Percentiles rank a stretch among this genome's conserved stretches.
Conservation (phyloP, 2,329 filamentous ascomycete species). For the Drechslerella coelobrocha region DNA sequence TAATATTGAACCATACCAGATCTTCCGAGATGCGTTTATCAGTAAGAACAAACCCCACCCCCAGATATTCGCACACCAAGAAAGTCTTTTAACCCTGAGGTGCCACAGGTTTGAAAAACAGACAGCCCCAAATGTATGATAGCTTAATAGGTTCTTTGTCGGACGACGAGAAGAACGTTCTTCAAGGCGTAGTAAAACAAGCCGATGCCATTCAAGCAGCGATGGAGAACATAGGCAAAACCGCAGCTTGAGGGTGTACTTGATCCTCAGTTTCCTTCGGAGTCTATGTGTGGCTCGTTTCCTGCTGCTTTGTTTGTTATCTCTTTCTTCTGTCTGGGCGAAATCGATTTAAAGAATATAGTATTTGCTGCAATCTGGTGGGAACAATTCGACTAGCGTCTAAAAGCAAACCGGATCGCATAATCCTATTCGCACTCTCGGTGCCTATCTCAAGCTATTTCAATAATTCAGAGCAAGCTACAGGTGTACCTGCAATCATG, state of each 20-base stretch:
- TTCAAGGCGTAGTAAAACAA: slow-evolving; percentile 78
- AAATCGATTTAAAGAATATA: not conserved
- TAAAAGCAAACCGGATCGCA: not conserved
- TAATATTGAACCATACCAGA: slow-evolving; percentile 89
- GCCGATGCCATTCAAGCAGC: slow-evolving; percentile 59
- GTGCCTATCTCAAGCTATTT: not conserved
- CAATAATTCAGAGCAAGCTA: no score
- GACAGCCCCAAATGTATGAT: slow-evolving; percentile 87
- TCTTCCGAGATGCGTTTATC: slow-evolving; percentile 82
- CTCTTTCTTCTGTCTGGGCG: not conserved
- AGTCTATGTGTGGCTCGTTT: slow-evolving; percentile 5
- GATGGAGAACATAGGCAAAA: slow-evolving; percentile 63
- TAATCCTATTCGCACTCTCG: not conserved
- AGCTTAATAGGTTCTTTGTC: slow-evolving; percentile 79
- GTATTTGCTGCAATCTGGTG: slow-evolving; percentile 4
- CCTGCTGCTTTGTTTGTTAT: not conserved
- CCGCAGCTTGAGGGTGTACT: slow-evolving; percentile 51
- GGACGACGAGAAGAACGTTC: slow-evolving; percentile 78
- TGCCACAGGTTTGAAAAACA: slow-evolving; percentile 77
- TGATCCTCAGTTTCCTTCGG: slow-evolving; percentile 2
- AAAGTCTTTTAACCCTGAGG: slow-evolving; percentile 55
- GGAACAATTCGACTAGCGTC: not conserved
- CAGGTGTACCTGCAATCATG: no score
- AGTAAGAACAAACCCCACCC: slow-evolving; percentile 68
- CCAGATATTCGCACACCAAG: not conserved